Base-by-base conservation (phyloP, 1,284 basidiomycete species). In the Trichosporon ovoides region DNA sequence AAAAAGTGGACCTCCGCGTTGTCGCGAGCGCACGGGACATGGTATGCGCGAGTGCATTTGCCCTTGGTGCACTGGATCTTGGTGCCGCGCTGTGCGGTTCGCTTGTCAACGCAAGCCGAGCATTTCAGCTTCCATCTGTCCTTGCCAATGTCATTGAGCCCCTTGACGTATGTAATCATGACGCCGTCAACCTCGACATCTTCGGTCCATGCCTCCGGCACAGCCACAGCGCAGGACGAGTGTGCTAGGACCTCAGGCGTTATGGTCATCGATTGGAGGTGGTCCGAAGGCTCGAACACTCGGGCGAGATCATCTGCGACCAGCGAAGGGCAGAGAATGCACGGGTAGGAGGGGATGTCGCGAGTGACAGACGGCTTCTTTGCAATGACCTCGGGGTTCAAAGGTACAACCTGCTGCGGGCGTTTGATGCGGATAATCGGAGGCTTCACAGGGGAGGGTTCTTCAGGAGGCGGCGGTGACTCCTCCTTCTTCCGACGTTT, bases 61-160 rank as follows among this genome's bases (percentile, higher is more conserved):
- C 91, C 74, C 68, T 91, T 91, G 11, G 90, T 90, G 73, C 93
- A 97, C 70, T 97, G 93, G 31, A 96, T 86, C 57, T 93, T 93
- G 4, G 91, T 91, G 6, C 95, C 95, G 61, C 91, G 87, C 9
- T 80, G 81, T 64, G 87, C 88, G 16, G 82, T 76, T 35, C 81
- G 81, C 24, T 79, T 81, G 70, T 86, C 89, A 28, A 82, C 81
- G 73, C 94, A 98, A 6, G 85, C 83, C 12, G 84, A 82, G 73
- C 94, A 97, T 86, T 93, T 95, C 90, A 96, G 71, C 68, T 86
- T 87, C 93, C 93, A 97, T 31, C 93, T 80, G 70, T 89, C 93
- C 71, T 86, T 91, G 20, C 88, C 87, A 62, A 96, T 89, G 4
- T 82, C 84, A 68, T 91, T 88, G 28, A 90, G 86, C 3, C 91